Evolutionary conservation across 129 eudicot species (phyloP), one percentile per base, ranked within the genome.

Genomic region (Flaveria sonorensis): DNA sequence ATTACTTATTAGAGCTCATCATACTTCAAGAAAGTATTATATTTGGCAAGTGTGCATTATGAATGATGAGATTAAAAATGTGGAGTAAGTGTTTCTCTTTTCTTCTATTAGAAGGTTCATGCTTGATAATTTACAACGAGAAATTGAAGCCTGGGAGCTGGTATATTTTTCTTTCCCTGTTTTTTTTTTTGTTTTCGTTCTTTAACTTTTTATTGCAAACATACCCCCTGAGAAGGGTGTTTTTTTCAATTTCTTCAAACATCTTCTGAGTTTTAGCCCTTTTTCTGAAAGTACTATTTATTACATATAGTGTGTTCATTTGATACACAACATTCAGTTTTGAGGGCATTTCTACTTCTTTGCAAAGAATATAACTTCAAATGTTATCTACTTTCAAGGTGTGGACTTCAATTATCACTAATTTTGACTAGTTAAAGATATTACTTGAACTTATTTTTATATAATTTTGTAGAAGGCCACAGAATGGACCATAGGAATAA

Each of bases 121-220:
- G 85, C 83, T 77, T 53, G 88, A 83, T 81, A 46, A 81, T 73
- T 77, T 83, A 64, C 74, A 73, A 21, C 68, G 52, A 76, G 71
- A 79, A 9, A 50, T 90, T 69, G 91, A 90, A 81, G 97, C 91
- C 28, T 93, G 98, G 98, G 98, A 85, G 74, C 89, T 93, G 75
- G 98, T 93, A 84, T 47, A 70, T 79, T 0, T 55, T 56, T 78
- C 50, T 57, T 79, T 61, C 21, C 21, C 28, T 46, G 26, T 52
- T 43, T 66, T 11, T 66, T 11, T 30, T 83, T 2, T 51, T 8
- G 12, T n/a, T 59, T 67, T 59, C 30, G 14, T 66, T 66, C 26
- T 20, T 66, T 61, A 11, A 1, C 13, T 28, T 28, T 63, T 28
- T 5, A 2, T 28, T 63, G 45, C 69, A 30, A 32, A 28, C 6